Evolutionary conservation across 202 grass and related monocot species (phyloP), one percentile per base, ranked within the genome.

Genomic region (Cymbopogon flexuosus): DNA sequence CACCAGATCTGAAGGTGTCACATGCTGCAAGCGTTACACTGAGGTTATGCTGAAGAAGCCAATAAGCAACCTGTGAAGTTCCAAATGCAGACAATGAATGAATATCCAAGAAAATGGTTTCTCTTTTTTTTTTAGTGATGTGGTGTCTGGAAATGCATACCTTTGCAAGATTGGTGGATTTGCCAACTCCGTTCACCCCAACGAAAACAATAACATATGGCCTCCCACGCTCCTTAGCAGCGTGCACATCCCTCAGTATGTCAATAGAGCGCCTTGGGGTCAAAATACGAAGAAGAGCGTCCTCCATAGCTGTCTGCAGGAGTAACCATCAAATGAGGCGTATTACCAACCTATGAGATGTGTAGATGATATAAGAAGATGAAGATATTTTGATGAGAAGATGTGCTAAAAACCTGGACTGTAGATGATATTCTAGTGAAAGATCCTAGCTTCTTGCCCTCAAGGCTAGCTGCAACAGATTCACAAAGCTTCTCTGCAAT

Each of bases 401-500:
- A 21, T 39, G 4, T 58, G 6, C 23, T 83, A 80, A 24, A 79
- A 75, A 94, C 91, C 94, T 97, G 91, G 51, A 97, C 91, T 47
- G 91, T 97, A 51, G 94, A 92, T 47, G 91, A 94, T 49, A 94
- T 81, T 90, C 94, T 94, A 34, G 91, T 91, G 64, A 97, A 97
- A 24, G 91, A 97, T 62, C 89, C 94, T 65, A 94, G 81, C 75
- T 91, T 97, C 67, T 92, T 94, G 33, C 94, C 94, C 63, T 97
- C 94, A 47, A 97, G 90, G 86, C 91, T 97, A 75, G 88, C 84
- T 57, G 91, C 87, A 49, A 97, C 91, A 68, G 94, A 97, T 82
- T 97, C 91, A 56, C 90, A 94, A 78, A 97, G 94, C 46, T 94
- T 97, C 68, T 94, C 95, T 75, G 92, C 95, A 43, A 97, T 97